Base-by-base conservation (phyloP, 352 stramenopile genomes). In the Aphanomyces euteiches region DNA sequence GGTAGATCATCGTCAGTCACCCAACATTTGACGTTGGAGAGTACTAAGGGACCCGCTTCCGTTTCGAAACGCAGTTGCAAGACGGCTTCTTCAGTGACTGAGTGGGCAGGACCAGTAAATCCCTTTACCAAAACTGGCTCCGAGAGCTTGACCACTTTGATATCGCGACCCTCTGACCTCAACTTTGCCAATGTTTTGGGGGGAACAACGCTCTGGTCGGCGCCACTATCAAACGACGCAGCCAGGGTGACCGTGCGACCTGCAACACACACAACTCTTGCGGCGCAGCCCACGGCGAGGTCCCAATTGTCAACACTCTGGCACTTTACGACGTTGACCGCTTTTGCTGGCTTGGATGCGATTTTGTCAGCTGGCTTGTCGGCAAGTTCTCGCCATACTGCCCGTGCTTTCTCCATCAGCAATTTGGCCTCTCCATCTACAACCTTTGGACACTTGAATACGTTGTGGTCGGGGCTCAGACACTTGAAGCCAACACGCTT, bases 391-490 rank as follows among this genome's bases (percentile, higher is more conserved):
- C n/a, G n/a, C 54, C 54, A 61, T 5, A 61, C 7, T 5, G 54
- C 13, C 5, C 28, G 15, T 7, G 54, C 13, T 4, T 37, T 21
- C 15, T 61, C 54, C 13, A 61, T 61, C 12, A 61, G 54, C 8
- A 61, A 37, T 7, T 40, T 37, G 28, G 54, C 54, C 36, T 61
- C 54, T 6, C 54, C 54, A 10, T 61, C 54, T 4, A 10, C 28
- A 7, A 38, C 54, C 54, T 61, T 61, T 21, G 54, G 54, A 17
- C 54, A 61, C 54, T 61, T 61, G 54, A 61, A 61, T 15, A 48
- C 43, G 15, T 48, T 48, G 8, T 48, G 43, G 8, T 48, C 43
- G 8, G 43, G 8, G 8, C 43, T 15, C 43, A 48, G 54, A 40
- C 54, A 61, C 54, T 61, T 61, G 21, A 61, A 61, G 43, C 54